phyloP scores from a whole-genome alignment of 129 eudicot genomes.

The Helichrysum umbraculigerum region DNA sequence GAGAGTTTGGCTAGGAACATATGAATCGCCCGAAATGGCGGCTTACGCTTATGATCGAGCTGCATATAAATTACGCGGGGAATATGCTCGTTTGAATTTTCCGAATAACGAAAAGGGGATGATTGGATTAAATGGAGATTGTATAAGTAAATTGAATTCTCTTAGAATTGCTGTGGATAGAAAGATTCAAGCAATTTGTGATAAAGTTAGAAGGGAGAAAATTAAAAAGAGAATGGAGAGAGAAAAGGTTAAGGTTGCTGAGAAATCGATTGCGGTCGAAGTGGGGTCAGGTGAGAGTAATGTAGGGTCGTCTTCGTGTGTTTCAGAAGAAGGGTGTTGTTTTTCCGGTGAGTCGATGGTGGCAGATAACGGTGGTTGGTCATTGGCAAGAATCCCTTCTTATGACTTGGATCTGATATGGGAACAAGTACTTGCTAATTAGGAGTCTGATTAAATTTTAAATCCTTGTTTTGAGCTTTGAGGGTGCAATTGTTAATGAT shows the following conservation, averaged over 20 bases:
- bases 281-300: constrained; percentile 24
- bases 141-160: constrained; percentile 37
- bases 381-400: constrained; percentile 69
- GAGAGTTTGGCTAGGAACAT: constrained; percentile 96
- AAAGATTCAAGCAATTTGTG: constrained; percentile 75
- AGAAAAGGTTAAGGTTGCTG: constrained; percentile 5
- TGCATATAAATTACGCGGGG: constrained; percentile 88
- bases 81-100: constrained; percentile 84
- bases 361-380: constrained; percentile 46
- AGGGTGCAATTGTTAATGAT: constrained; percentile 7
- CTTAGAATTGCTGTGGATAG: constrained; percentile 68
- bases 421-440: constrained; percentile 68
- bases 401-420: constrained; percentile 75
- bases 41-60: constrained; percentile 97
- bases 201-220: constrained; percentile 61
- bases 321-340: constrained; percentile 58
- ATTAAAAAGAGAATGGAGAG: constrained; percentile 34
- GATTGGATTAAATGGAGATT: constrained; percentile 58
- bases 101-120: constrained; percentile 56
- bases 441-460: not conserved
- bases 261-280: constrained; percentile 1
- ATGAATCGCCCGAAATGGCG: constrained; percentile 87
- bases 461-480: constrained; percentile 17
- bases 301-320: constrained; percentile 34
- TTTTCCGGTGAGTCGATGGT: constrained; percentile 31